These are phyloP conservation scores for Candida peoriensis DNA, from an alignment of 805 yeast genomes.

Conservation along the genomic window DNA sequence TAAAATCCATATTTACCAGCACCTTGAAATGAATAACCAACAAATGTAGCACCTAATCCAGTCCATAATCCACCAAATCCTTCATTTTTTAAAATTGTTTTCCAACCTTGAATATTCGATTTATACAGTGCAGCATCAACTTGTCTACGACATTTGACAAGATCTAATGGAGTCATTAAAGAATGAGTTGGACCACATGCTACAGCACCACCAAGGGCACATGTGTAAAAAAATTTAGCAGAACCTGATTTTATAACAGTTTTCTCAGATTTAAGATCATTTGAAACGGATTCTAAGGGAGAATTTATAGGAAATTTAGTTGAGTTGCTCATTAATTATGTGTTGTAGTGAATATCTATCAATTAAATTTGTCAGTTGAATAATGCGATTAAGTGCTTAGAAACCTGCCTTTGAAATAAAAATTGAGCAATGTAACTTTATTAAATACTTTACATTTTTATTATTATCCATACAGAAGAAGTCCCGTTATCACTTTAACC, in stretches of 20 bases:
- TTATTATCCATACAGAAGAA: no score
- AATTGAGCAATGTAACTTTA: no score
- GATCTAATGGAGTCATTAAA: slow-evolving; percentile 85
- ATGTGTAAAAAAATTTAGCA: slow-evolving; percentile 47
- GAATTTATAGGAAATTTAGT: no score
- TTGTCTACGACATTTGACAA: slow-evolving; percentile 91
- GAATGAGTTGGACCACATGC: slow-evolving; percentile 99
- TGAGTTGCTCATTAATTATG: no score
- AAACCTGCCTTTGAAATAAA: no score
- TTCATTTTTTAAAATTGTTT: slow-evolving; percentile 61
- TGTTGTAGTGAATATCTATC: no score
- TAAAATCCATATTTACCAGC: slow-evolving; percentile 97
- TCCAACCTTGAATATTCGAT: slow-evolving; percentile 81
- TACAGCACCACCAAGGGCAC: slow-evolving; percentile 56
- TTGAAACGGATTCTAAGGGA: background rate
- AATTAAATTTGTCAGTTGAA: no score
- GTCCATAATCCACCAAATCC: slow-evolving; percentile 77
- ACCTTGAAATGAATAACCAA: slow-evolving; percentile 94
- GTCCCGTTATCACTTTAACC: no score
- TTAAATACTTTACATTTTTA: no score
- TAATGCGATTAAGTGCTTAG: no score
- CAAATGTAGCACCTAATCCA: slow-evolving; percentile 87
- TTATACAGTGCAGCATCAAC: slow-evolving; percentile 70
- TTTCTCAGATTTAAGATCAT: background rate
- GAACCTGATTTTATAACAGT: slow-evolving; percentile 21